phyloP scores from a whole-genome alignment of 2,329 filamentous ascomycete species.

The Aulographum hederae region DNA sequence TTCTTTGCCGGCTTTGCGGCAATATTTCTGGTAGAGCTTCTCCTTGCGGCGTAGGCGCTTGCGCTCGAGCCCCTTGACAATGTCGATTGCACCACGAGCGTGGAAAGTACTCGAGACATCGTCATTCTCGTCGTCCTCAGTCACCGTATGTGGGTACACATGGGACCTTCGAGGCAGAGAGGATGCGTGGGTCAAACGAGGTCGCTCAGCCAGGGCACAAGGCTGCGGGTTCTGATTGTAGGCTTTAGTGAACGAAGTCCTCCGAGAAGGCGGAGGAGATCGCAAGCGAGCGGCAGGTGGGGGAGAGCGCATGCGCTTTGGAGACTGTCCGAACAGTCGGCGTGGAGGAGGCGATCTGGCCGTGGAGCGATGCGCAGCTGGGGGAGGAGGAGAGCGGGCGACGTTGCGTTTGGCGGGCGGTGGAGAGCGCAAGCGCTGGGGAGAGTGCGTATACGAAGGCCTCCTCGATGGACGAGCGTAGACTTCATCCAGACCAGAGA shows the following conservation, averaged over 20 bases:
- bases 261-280: constrained; percentile 49
- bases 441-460: constrained; percentile 38
- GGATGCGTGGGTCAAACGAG: constrained; percentile 56
- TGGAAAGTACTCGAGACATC: constrained; percentile 8
- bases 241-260: constrained; percentile 18
- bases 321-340: constrained; percentile 52
- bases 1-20: constrained; percentile 46
- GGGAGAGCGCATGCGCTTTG: constrained; percentile 35
- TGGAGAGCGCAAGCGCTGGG: constrained; percentile 40
- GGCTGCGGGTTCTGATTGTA: constrained; percentile 27
- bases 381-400: constrained; percentile 23
- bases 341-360: too few species aligned
- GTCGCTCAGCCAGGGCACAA: constrained; percentile 39
- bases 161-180: constrained; percentile 65
- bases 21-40: constrained; percentile 80
- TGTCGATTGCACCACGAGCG: constrained; percentile 78
- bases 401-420: constrained; percentile 19
- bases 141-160: constrained; percentile 29
- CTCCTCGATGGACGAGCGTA: constrained; percentile 26
- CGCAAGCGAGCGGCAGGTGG: constrained; percentile 23
- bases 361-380: too few species aligned
- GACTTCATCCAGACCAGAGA: constrained; percentile 42
- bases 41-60: constrained; percentile 87
- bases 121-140: constrained; percentile 21
- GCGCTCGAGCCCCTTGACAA: constrained; percentile 87